Base-by-base conservation (phyloP, 2,329 filamentous ascomycete genomes). In the Colletotrichum plurivorum region DNA sequence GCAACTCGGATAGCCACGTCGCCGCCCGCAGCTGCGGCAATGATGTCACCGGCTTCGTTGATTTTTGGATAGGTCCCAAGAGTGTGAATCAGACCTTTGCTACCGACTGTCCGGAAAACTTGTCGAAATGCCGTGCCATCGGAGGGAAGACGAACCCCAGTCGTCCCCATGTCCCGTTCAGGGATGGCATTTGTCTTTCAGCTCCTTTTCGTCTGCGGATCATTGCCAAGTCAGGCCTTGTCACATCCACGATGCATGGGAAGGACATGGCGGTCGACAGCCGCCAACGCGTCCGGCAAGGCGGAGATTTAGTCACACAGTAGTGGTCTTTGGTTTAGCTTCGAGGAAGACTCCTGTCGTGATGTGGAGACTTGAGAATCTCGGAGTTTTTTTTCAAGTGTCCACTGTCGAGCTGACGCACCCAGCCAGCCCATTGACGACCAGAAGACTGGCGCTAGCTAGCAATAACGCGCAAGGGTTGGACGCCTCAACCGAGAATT, bases 41-140 rank as follows among this genome's bases (percentile, higher is more conserved):
- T 70, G 67, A 70, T 70, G 64, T 70, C 67, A 70, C 22, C 18
- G 39, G 9, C 12, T 49, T 25, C 45, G 57, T 22, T 49, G 46
- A 49, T 22, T 13, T 41, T 41, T 39, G 55, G 20, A 39, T 43
- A 59, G 64, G 31, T 31, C 10, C 31, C 43, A 53, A 41, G 18
- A 10, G 15, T 25, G 7, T 46, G 12, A 4, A 36, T 22, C 9
- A 53, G 9, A 15, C 18, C 10, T 18, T 39, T 46, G 39, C n/a
- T 36, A 18, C 48, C 20, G 48, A 43, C 27, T 13, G 13, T 3
- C 27, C 36, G 46, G 46, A 13, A 22, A 45, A 13, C 9, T 22
- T 20, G 22, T 45, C 13, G 18, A 46, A 22, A 31, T 15, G n/a
- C 49, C 48, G 16, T 22, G 36, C 20, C 1, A 15, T 20, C 39